Evolutionary conservation across 2,329 filamentous ascomycete genomes (phyloP).

Genomic region (Ophiocordyceps camponoti-leonardi): DNA sequence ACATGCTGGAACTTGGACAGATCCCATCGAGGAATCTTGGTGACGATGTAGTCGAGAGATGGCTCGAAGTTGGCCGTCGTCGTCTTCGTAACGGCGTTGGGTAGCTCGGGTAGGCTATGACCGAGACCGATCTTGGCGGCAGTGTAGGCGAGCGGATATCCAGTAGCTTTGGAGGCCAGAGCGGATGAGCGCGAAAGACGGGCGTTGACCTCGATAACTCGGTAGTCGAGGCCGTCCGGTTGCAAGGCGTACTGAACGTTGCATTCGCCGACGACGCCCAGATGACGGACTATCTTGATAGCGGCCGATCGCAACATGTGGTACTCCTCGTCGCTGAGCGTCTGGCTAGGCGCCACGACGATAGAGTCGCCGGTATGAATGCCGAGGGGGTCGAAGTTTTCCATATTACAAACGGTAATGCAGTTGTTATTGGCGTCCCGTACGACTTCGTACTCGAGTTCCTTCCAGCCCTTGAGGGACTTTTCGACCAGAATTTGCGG

Average conservation of each 20-base stretch:
- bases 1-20: conserved; percentile 97
- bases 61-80: conserved; percentile 98
- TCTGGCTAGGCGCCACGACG: conserved; percentile 93
- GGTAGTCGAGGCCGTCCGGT: conserved; percentile 98
- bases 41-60: conserved; percentile 92
- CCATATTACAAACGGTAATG: conserved; percentile 99
- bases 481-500: no score
- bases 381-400: conserved; percentile 96
- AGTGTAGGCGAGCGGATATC: conserved; percentile 90
- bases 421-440: conserved; percentile 93
- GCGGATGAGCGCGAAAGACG: conserved; percentile 90
- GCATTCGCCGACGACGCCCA: conserved; percentile 95
- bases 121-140: conserved; percentile 90
- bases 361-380: conserved; percentile 98
- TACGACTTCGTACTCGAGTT: conserved; percentile 97
- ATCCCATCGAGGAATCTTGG: conserved; percentile 98
- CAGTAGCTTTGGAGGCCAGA: conserved; percentile 89
- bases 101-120: conserved; percentile 96
- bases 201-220: conserved; percentile 98
- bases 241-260: conserved; percentile 97
- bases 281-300: conserved; percentile 90
- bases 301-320: conserved; percentile 97
- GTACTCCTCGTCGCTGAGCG: conserved; percentile 92
- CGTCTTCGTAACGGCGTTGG: conserved; percentile 86
- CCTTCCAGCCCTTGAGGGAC: conserved; percentile 99